A percentile compares a stretch with the other conserved stretches of the same genome.
Conservation (phyloP, 495 filamentous ascomycete genomes). For the Hypoxylon intermedium region DNA sequence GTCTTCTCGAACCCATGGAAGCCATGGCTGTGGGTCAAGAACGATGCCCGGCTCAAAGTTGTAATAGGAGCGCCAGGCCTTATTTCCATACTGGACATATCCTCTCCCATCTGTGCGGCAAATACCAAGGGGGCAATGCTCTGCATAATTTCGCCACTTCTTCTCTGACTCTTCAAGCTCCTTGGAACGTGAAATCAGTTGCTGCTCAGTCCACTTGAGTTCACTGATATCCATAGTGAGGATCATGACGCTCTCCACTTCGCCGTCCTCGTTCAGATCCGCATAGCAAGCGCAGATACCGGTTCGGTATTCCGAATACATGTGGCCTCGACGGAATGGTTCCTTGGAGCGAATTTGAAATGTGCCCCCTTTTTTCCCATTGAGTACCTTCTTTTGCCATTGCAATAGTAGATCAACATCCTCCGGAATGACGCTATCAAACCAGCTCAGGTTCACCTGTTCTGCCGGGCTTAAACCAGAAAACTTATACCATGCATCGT, state of each 20-base stretch:
- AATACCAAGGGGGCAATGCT: slow-evolving; percentile 72
- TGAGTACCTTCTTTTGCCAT: slow-evolving; percentile 25
- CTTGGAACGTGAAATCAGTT: slow-evolving; percentile 29
- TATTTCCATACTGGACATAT: slow-evolving; percentile 68
- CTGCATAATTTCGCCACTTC: slow-evolving; percentile 70
- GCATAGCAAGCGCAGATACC: slow-evolving; percentile 41
- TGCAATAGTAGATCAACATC: slow-evolving; percentile 29
- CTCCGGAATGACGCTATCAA: slow-evolving; percentile 31
- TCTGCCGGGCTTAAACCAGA: slow-evolving; percentile 22
- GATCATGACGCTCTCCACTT: slow-evolving; percentile 39
- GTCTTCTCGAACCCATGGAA: slow-evolving; percentile 30
- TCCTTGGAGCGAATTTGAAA: slow-evolving; percentile 37
- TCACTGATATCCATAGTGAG: slow-evolving; percentile 53
- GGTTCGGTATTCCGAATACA: slow-evolving; percentile 34
- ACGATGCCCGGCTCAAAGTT: neutral
- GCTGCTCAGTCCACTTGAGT: slow-evolving; percentile 54
- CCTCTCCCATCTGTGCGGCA: slow-evolving; percentile 68
- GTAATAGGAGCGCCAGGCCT: slow-evolving; percentile 62
- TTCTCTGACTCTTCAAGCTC: slow-evolving; percentile 69
- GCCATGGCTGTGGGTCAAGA: slow-evolving; percentile 20
- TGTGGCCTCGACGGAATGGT: slow-evolving; percentile 27
- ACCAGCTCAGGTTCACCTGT: slow-evolving; percentile 20
- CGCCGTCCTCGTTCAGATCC: slow-evolving; percentile 38
- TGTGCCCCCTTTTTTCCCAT: slow-evolving; percentile 33
- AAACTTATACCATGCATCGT: slow-evolving; percentile 38